Conservation (phyloP, 2,329 filamentous ascomycete genomes). For the Xylaria sp. region DNA sequence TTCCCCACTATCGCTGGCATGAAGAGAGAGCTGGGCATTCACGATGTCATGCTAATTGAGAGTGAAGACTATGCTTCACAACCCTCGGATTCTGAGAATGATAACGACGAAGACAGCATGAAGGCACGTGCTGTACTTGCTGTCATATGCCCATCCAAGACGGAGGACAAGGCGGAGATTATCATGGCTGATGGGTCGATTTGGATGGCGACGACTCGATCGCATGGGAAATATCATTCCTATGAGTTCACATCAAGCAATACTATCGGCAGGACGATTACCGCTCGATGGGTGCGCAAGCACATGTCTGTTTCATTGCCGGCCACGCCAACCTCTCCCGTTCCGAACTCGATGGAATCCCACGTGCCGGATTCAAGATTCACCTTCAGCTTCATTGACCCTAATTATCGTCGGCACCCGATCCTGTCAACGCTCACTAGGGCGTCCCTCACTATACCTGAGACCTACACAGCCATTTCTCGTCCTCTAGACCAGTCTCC, state of each 20-base stretch:
- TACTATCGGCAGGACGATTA: constrained; percentile 51
- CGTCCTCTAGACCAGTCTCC: constrained; percentile 45
- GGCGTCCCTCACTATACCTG: constrained; percentile 61
- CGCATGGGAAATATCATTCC: constrained; percentile 39
- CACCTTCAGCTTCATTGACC: constrained; percentile 72
- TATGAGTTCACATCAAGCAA: constrained; percentile 63
- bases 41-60: constrained; percentile 66
- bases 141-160: constrained; percentile 58
- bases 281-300: constrained; percentile 64
- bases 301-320: constrained; percentile 30
- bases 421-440: constrained; percentile 65
- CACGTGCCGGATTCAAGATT: constrained; percentile 49
- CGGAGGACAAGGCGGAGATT: constrained; percentile 57
- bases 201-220: constrained; percentile 50
- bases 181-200: constrained; percentile 58
- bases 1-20: constrained; percentile 60
- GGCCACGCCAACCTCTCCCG: constrained; percentile 21
- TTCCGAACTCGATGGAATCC: constrained; percentile 23
- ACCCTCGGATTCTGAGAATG: constrained; percentile 33
- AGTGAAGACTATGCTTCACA: constrained; percentile 59
- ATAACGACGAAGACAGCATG: constrained; percentile 40
- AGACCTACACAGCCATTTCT: constrained; percentile 58
- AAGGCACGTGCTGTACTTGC: constrained; percentile 53
- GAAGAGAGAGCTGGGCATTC: constrained; percentile 58
- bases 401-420: constrained; percentile 63